Evolutionary conservation across 169 alveolate genomes (phyloP).

Genomic region (Besnoitia besnoiti): DNA sequence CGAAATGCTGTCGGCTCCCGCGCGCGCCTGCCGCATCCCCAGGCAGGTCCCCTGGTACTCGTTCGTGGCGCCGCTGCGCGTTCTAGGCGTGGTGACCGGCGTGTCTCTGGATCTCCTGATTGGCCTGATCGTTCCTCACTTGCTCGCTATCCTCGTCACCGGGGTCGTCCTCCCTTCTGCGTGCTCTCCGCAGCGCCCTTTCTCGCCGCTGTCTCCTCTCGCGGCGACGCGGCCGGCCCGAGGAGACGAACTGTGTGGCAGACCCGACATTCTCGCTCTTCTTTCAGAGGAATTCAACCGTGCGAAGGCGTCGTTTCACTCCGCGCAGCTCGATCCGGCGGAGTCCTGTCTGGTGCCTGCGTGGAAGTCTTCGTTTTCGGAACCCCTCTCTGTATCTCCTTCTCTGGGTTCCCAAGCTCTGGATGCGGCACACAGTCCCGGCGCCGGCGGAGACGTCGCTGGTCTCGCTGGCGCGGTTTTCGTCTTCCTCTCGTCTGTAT

Average conservation of each 20-base stretch:
- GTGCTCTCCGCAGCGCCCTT: conserved; percentile 5
- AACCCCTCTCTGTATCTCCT: neutral
- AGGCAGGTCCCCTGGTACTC: conserved; percentile 4
- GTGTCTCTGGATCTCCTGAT: conserved; percentile 48
- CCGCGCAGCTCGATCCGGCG: neutral
- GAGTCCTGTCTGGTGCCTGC: conserved; percentile 14
- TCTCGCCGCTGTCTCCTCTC: neutral
- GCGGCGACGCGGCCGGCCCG: neutral
- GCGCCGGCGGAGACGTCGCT: neutral
- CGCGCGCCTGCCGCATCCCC: conserved; percentile 37
- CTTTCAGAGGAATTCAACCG: neutral
- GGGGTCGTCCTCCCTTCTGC: conserved; percentile 34
- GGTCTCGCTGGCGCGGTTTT: neutral
- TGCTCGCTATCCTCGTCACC: conserved; percentile 45
- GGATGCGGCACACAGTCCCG: neutral
- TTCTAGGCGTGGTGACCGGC: conserved; percentile 17
- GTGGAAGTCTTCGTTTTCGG: neutral
- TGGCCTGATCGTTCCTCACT: conserved; percentile 56
- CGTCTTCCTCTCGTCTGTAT: neutral
- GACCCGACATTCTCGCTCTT: neutral
- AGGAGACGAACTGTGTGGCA: neutral
- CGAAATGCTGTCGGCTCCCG: conserved; percentile 25
- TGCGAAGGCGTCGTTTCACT: neutral
- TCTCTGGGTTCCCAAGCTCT: neutral
- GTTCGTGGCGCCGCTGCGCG: conserved; percentile 46